These are phyloP conservation scores for Xylariaceae sp. DNA, from an alignment of 2,329 filamentous ascomycete genomes.

Conservation along the genomic window DNA sequence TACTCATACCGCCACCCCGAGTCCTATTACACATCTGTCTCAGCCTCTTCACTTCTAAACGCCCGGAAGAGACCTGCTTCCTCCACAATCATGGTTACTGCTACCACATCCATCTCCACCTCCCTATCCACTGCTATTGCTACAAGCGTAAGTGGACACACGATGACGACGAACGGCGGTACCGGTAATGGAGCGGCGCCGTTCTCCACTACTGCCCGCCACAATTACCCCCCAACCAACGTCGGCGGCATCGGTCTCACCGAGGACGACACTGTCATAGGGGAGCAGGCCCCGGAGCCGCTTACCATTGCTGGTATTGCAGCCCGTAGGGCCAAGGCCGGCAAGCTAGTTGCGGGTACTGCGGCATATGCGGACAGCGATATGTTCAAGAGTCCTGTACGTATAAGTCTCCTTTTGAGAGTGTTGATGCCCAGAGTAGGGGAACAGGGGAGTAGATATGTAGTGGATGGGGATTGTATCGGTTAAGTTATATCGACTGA, in stretches of 20 bases:
- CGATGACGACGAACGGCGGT: slow-evolving; percentile 19
- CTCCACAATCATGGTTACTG: too few species aligned
- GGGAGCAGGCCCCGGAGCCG: slow-evolving; percentile 35
- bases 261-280: slow-evolving; percentile 30
- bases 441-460: neutral
- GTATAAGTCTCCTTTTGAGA: too few species aligned
- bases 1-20: neutral
- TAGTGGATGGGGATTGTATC: neutral
- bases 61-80: neutral
- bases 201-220: slow-evolving; percentile 22
- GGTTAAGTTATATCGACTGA: neutral
- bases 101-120: too few species aligned
- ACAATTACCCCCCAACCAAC: slow-evolving; percentile 24
- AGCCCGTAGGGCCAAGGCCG: slow-evolving; percentile 72
- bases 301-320: slow-evolving; percentile 71
- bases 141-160: neutral
- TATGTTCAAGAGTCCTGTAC: slow-evolving; percentile 79
- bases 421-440: neutral
- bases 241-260: slow-evolving; percentile 34
- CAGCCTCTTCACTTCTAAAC: neutral
- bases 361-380: slow-evolving; percentile 81
- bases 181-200: slow-evolving; percentile 7
- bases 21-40: neutral
- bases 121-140: neutral
- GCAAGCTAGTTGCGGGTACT: slow-evolving; percentile 74